phyloP scores from a whole-genome alignment of 495 filamentous ascomycete species.

The Aspergillus baeticus region DNA sequence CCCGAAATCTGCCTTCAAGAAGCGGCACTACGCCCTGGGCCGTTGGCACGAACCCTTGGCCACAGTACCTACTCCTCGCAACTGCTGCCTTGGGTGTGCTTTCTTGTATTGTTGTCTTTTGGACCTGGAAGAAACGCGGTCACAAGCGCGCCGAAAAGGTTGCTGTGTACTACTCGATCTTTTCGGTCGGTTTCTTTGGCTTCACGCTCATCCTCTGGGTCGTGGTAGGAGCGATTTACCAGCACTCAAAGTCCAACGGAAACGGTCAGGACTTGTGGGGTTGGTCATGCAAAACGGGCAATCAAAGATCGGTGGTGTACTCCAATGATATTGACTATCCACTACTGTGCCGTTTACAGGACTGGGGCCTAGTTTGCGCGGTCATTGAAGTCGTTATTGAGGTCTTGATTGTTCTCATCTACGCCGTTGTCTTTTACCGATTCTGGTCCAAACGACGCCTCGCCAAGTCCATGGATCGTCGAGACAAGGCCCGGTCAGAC shows the following conservation, averaged over 20 bases:
- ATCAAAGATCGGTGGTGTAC: conserved; percentile 73
- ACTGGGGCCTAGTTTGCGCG: conserved; percentile 94
- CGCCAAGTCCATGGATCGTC: conserved; percentile 91
- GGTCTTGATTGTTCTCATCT: conserved; percentile 84
- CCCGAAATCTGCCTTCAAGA: conserved; percentile 66
- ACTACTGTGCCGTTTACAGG: conserved; percentile 94
- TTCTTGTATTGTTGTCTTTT: conserved; percentile 77
- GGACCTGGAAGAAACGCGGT: conserved; percentile 84
- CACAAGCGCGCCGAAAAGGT: conserved; percentile 88
- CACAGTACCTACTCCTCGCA: conserved; percentile 77
- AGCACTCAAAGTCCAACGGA: conserved; percentile 69
- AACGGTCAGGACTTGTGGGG: conserved; percentile 90
- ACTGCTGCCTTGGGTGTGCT: conserved; percentile 78
- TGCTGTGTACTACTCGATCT: conserved; percentile 88
- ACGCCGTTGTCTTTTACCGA: conserved; percentile 92
- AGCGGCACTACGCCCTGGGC: conserved; percentile 86
- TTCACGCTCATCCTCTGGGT: conserved; percentile 95
- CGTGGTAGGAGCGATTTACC: conserved; percentile 78
- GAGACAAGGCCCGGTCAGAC: conserved; percentile 89
- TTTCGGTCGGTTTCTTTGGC: conserved; percentile 89
- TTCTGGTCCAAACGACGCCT: conserved; percentile 94
- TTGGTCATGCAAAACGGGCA: conserved; percentile 84
- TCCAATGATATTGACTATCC: conserved; percentile 77
- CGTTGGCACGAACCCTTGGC: conserved; percentile 74
- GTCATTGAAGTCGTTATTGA: conserved; percentile 97